Evolutionary conservation across 208 protist genomes (phyloP), one percentile per base, ranked within the genome.

Genomic region (Leishmania arabica): DNA sequence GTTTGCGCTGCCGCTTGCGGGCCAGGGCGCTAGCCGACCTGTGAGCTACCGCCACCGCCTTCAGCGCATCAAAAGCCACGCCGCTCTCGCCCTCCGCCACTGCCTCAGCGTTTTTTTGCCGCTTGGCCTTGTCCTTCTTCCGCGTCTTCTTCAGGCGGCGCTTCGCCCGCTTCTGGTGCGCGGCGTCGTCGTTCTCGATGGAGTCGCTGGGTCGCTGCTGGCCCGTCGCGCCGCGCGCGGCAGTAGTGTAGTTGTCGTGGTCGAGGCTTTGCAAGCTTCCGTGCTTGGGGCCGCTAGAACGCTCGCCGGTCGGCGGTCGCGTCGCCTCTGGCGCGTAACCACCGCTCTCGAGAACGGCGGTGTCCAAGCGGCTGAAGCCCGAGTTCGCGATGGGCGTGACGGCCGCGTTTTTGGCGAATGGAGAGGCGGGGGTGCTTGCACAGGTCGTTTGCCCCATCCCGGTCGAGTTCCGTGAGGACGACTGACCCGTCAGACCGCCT

Each of bases 101-200:
- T 37, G 42, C 34, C 15, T 11, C 34, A 15, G 11, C 34, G 58
- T 69, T 64, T 47, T 74, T 78, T 1, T 42, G 69, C 42, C 71
- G 79, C 40, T 79, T 79, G 37, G 56, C 47, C 75, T 60, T 40
- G 13, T 54, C 53, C 60, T 49, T 37, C 72, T 76, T 71, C 62
- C 68, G 78, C 27, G 42, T 40, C 84, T 80, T 81, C 84, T 84
- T 87, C 31, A 86, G 73, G 8, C 81, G 83, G 15, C 86, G 84
- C 79, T 85, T 85, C 19, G 86, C 86, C 19, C 75, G 40, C 47
- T 71, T 83, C n/a, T 76, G 81, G 40, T 86, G 54, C n/a, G 62
- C 78, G 24, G 81, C 80, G n/a, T 86, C 80, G 31, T 75, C 84
- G 19, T 81, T 65, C 54, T 81, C 77, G 11, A 53, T 53, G 51